phyloP scores from a whole-genome alignment of 2,329 filamentous ascomycete genomes.

The Epichloe aotearoae region DNA sequence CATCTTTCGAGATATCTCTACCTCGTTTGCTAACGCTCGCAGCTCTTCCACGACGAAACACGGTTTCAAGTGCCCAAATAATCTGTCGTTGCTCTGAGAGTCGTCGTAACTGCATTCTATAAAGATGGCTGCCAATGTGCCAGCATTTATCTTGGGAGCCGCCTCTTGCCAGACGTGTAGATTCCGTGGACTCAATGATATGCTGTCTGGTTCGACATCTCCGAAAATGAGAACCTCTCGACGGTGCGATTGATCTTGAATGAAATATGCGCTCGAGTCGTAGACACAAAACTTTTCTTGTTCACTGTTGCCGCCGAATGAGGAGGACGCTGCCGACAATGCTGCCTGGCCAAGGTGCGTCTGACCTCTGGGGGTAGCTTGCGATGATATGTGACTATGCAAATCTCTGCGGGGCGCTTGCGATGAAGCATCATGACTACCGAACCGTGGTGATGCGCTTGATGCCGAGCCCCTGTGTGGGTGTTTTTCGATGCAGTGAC shows the following conservation, averaged over 20 bases:
- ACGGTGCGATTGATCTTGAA: slow-evolving; percentile 57
- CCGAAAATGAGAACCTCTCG: slow-evolving; percentile 86
- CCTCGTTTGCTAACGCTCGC: slow-evolving; percentile 54
- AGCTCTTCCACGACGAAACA: slow-evolving; percentile 73
- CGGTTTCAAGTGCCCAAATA: slow-evolving; percentile 85
- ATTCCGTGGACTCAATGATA: slow-evolving; percentile 73
- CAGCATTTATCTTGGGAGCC: slow-evolving; percentile 66
- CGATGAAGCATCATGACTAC: slow-evolving; percentile 33
- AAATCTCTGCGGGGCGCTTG: slow-evolving; percentile 16
- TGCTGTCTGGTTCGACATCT: slow-evolving; percentile 82
- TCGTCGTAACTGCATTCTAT: slow-evolving; percentile 95
- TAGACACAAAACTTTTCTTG: slow-evolving; percentile 52
- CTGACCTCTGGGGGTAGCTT: slow-evolving; percentile 7
- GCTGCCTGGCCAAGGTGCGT: slow-evolving; percentile 20
- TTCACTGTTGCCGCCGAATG: slow-evolving; percentile 16
- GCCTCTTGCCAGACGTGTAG: slow-evolving; percentile 76
- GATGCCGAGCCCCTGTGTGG: slow-evolving; percentile 46
- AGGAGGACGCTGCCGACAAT: slow-evolving; percentile 13
- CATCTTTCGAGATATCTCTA: slow-evolving; percentile 37
- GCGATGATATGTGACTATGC: slow-evolving; percentile 11
- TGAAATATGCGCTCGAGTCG: slow-evolving; percentile 88
- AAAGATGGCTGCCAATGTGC: slow-evolving; percentile 66
- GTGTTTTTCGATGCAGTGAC: slow-evolving; percentile 68
- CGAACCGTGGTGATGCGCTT: slow-evolving; percentile 34
- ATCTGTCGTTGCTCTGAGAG: slow-evolving; percentile 56